Evolutionary conservation across 169 alveolate genomes (phyloP).

Genomic region (Perkinsus olseni): DNA sequence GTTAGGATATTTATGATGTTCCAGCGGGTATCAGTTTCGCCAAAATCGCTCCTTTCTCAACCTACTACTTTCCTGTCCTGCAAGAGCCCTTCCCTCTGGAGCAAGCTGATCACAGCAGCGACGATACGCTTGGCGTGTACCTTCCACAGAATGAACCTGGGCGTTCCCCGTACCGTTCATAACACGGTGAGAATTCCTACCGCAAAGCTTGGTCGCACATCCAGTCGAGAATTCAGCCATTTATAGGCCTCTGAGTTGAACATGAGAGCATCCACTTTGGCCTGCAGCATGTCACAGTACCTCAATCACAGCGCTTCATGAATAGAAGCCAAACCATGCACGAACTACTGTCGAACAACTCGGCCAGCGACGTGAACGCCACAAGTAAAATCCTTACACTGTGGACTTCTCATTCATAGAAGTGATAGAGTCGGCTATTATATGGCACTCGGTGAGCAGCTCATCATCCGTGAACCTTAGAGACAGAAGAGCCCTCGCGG

Average conservation of each 20-base stretch:
- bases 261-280: background rate
- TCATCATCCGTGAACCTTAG: background rate
- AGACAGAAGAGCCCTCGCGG: too few species aligned
- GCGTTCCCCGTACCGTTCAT: too few species aligned
- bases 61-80: background rate
- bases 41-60: too few species aligned
- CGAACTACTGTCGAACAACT: too few species aligned
- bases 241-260: background rate
- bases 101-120: background rate
- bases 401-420: slow-evolving; percentile 17
- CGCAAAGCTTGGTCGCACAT: background rate
- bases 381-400: slow-evolving; percentile 26
- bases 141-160: background rate
- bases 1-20: too few species aligned
- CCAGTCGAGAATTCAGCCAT: background rate
- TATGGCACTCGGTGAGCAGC: background rate
- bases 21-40: too few species aligned
- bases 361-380: too few species aligned
- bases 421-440: background rate
- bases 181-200: background rate
- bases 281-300: background rate
- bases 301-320: background rate
- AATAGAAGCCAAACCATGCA: too few species aligned
- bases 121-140: background rate
- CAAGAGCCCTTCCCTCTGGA: background rate